Conservation (phyloP, 2,329 filamentous ascomycete genomes). For the Calonectria henricotiae region DNA sequence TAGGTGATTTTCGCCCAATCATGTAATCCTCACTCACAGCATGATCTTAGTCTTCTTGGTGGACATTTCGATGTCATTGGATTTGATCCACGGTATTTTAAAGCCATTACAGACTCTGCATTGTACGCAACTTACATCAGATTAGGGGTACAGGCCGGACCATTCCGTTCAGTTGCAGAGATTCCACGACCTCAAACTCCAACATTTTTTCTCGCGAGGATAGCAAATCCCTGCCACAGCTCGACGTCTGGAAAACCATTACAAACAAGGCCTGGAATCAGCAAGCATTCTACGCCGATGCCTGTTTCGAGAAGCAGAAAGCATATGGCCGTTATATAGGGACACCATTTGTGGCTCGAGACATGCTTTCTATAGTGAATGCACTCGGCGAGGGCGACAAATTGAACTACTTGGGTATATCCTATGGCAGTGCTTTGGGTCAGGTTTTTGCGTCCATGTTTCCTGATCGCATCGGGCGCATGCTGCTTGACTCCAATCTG, state of each 20-base stretch:
- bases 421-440: not conserved
- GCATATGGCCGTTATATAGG: not conserved
- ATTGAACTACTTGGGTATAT: not conserved
- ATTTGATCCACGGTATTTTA: constrained; percentile 14
- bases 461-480: constrained; percentile 1
- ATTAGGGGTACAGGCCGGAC: not conserved
- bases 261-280: not conserved
- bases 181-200: too few species aligned
- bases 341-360: constrained; percentile 1
- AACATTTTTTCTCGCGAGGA: not conserved
- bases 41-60: not conserved
- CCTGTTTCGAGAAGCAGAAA: not conserved
- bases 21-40: not conserved
- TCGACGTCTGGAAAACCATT: not conserved
- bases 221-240: not conserved
- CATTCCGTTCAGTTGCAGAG: not conserved
- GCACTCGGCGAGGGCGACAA: not conserved
- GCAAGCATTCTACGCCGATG: not conserved
- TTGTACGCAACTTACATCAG: not conserved
- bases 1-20: not conserved
- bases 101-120: not conserved
- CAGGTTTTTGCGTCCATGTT: constrained; percentile 21
- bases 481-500: not conserved
- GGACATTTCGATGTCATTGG: constrained; percentile 14
- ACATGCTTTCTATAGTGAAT: constrained; percentile 13